Evolutionary conservation across 805 yeast genomes (phyloP).

Genomic region (Ogataea nonfermentans): DNA sequence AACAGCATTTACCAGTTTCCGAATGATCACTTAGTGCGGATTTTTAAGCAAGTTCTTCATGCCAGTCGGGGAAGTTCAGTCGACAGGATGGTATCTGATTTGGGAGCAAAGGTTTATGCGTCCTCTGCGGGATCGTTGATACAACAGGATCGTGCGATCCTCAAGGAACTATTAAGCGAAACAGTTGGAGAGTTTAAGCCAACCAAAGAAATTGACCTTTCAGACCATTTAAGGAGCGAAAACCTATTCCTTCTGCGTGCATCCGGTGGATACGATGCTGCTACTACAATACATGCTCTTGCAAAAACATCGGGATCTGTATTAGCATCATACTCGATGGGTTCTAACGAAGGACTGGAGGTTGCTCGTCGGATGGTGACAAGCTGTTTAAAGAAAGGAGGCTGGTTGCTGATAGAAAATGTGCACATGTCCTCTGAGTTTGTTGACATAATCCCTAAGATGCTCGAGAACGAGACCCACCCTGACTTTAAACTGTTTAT

Average conservation of each 20-base stretch:
- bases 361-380: conserved; percentile 55
- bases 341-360: conserved; percentile 62
- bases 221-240: conserved; percentile 24
- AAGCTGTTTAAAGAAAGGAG: conserved; percentile 45
- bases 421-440: conserved; percentile 69
- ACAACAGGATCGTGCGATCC: conserved; percentile 42
- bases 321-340: conserved; percentile 60
- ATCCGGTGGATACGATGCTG: conserved; percentile 65
- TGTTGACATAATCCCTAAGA: conserved; percentile 53
- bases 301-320: conserved; percentile 35
- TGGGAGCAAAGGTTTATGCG: conserved; percentile 49
- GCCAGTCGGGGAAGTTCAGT: conserved; percentile 23
- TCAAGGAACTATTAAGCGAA: conserved; percentile 39
- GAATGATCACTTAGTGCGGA: conserved; percentile 40
- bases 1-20: conserved; percentile 61
- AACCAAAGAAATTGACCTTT: conserved; percentile 26
- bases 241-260: conserved; percentile 54
- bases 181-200: conserved; percentile 1
- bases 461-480: conserved; percentile 35
- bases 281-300: conserved; percentile 46
- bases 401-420: conserved; percentile 80
- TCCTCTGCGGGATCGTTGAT: conserved; percentile 46
- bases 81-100: conserved; percentile 30
- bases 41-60: conserved; percentile 33
- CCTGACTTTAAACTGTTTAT: conserved; percentile 55